Evolutionary conservation across 1,284 basidiomycete species (phyloP).

Genomic region (Amylostereum chailletii): DNA sequence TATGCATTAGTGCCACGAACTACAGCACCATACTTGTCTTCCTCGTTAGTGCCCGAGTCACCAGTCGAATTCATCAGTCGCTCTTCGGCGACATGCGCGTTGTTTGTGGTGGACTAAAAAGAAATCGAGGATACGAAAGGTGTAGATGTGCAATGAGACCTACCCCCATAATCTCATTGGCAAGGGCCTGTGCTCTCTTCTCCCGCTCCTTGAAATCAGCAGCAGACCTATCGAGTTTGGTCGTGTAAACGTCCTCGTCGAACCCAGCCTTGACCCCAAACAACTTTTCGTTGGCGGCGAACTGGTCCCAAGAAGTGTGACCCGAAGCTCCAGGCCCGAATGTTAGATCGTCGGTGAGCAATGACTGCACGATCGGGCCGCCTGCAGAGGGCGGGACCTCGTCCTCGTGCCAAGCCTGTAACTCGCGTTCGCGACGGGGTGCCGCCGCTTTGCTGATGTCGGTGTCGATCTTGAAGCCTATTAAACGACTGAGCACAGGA

Average conservation of each 20-base stretch:
- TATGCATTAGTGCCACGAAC: constrained; percentile 86
- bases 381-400: constrained; percentile 22
- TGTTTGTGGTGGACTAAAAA: constrained; percentile 53
- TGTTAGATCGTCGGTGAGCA: constrained; percentile 53
- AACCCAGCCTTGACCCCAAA: constrained; percentile 92
- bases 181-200: constrained; percentile 80
- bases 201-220: constrained; percentile 88
- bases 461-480: constrained; percentile 83
- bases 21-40: constrained; percentile 95
- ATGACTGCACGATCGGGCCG: constrained; percentile 14
- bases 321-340: constrained; percentile 46
- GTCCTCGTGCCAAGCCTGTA: constrained; percentile 68
- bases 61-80: constrained; percentile 59
- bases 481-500: constrained; percentile 3
- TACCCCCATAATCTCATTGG: constrained; percentile 85
- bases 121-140: neutral
- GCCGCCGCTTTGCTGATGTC: constrained; percentile 68
- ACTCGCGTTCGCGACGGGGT: constrained; percentile 63
- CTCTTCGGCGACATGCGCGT: constrained; percentile 89
- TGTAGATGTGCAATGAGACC: constrained; percentile 19
- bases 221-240: constrained; percentile 79
- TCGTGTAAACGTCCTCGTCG: constrained; percentile 94
- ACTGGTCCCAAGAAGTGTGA: constrained; percentile 84
- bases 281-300: constrained; percentile 86
- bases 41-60: constrained; percentile 80